A percentile compares a stretch with the other conserved stretches of the same genome.
These are phyloP conservation scores for Fusarium dimerum DNA, from an alignment of 2,329 filamentous ascomycete species.

Conservation along the genomic window DNA sequence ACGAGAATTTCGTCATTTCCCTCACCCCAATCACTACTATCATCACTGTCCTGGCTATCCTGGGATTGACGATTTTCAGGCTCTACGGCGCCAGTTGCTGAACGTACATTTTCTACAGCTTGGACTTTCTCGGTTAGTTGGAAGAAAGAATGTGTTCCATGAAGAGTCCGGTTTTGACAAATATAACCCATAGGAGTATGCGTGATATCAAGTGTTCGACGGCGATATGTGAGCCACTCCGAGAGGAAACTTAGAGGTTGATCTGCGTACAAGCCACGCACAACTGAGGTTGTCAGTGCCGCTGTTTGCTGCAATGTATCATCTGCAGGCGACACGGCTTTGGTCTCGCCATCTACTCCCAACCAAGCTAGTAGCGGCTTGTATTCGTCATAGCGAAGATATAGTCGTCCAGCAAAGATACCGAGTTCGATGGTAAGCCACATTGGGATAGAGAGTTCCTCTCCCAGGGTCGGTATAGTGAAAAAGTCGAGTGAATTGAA, in stretches of 20 bases:
- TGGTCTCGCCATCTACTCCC: constrained; percentile 15
- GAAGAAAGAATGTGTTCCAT: constrained; percentile 53
- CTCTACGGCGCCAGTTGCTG: not conserved
- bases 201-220: constrained; percentile 55
- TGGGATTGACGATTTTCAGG: not conserved
- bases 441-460: constrained; percentile 41
- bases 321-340: too few relatives aligned
- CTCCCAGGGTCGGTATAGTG: constrained; percentile 48
- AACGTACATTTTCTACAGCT: not conserved
- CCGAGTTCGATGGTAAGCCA: constrained; percentile 62
- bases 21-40: constrained; percentile 26
- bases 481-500: constrained; percentile 59
- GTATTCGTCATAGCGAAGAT: constrained; percentile 55
- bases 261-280: not conserved
- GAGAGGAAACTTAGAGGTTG: constrained; percentile 48
- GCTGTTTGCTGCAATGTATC: too few relatives aligned
- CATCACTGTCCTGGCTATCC: constrained; percentile 2
- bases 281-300: not conserved
- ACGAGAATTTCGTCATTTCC: not conserved
- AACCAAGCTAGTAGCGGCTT: constrained; percentile 33
- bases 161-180: constrained; percentile 48
- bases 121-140: not conserved
- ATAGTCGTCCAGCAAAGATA: constrained; percentile 61
- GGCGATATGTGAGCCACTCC: constrained; percentile 55
- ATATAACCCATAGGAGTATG: constrained; percentile 61